Conservation (phyloP, 169 alveolate species). For the Plasmodium ovale region DNA sequence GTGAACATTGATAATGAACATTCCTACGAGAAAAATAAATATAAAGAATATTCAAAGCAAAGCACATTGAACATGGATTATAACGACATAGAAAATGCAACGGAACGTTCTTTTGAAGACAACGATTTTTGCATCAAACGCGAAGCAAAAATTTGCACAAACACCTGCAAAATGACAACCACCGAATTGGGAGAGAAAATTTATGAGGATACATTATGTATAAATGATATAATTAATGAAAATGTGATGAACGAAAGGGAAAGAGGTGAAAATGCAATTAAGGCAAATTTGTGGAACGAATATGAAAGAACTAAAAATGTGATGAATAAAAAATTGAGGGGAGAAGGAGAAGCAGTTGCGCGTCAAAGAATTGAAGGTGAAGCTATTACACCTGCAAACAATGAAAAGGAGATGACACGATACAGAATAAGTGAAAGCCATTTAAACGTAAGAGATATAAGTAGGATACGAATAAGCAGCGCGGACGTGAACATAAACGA, state of each 20-base stretch:
- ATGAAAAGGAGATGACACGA: slow-evolving; percentile 1
- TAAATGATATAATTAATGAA: slow-evolving; percentile 3
- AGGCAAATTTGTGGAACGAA: background rate
- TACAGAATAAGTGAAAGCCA: background rate
- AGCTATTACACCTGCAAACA: background rate
- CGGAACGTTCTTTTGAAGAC: slow-evolving; percentile 9
- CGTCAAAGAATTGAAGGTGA: background rate
- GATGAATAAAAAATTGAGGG: too few relatives aligned
- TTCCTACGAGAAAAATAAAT: slow-evolving; percentile 31
- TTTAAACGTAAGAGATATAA: background rate
- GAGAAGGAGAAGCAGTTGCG: background rate
- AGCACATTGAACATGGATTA: slow-evolving; percentile 51
- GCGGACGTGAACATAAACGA: background rate
- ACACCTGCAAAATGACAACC: background rate
- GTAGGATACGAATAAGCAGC: background rate
- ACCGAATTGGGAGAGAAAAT: background rate
- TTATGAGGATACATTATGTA: background rate
- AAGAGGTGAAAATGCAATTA: background rate
- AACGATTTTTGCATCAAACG: slow-evolving; percentile 7
- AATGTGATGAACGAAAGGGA: background rate
- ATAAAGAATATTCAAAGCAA: slow-evolving; percentile 44
- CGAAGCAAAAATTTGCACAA: background rate
- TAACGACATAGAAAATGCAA: slow-evolving; percentile 27
- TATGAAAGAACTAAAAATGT: background rate
- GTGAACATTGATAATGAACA: slow-evolving; percentile 35